Base-by-base conservation (phyloP, 148 eudicot genomes). In the Vaccinium myrtillus region DNA sequence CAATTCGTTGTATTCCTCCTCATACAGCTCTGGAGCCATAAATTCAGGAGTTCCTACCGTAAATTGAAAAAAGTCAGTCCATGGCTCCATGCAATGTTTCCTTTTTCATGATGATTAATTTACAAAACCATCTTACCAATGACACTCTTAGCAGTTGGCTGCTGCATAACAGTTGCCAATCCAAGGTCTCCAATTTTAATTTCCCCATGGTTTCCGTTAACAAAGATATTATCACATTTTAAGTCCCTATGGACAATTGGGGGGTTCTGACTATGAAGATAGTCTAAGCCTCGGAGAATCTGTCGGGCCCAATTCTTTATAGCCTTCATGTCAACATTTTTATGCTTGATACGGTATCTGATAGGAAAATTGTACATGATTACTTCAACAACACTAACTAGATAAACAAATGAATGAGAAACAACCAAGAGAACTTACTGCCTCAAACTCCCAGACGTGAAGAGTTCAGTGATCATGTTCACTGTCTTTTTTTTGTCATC, bases 21-120 rank as follows among this genome's bases (percentile, higher is more conserved):
- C 98, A 67, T 94, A 96, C 1, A 94, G 91, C 91, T 96, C 98
- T 14, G 98, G 98, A 70, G 98, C 98, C 98, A 95, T 94, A 84
- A 95, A 95, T 85, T 95, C 98, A 56, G 98, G 97, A 70, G 96
- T 94, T 65, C 98, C 97, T 92, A 82, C 18, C 51, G 16, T 73
- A 43, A 59, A 83, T 55, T 90, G 39, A 58, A 50, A 21, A 36
- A 73, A 61, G 58, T 63, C 54, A 90, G 51, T 84, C 15, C 15
- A n/a, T n/a, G n/a, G n/a, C n/a, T n/a, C n/a, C n/a, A 2, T 27
- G 9, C 15, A 18, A 82, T 23, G 67, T 51, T 16, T 36, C 13
- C 13, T 51, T 9, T 1, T 21, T 58, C 36, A 27, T 3, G 12
- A 15, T 10, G 25, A 67, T 67, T 25, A 67, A 25, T 67, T 25